Base-by-base conservation (phyloP, 345 rosid genomes). In the Eucalyptus sideroxylon region DNA sequence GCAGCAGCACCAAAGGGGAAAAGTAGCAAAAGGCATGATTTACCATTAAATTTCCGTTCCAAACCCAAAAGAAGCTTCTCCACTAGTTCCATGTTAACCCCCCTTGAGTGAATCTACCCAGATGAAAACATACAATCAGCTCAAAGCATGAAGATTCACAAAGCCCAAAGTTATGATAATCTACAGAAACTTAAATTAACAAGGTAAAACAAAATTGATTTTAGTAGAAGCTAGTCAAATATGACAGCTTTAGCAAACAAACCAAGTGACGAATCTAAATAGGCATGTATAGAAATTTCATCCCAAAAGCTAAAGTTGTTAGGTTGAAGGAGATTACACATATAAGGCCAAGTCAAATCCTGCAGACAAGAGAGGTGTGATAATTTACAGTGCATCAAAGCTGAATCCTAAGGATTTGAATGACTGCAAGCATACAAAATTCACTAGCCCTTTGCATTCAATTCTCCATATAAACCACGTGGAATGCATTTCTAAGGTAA, bases 51-150 rank as follows among this genome's bases (percentile, higher is more conserved):
- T 92, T 95, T 97, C 91, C 83, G 94, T 89, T 94, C 95, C 90
- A 95, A 88, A 93, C 97, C 98, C 92, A 93, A 51, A 50, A 97
- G 93, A 86, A 95, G 91, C 87, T 94, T 95, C 90, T 95, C 96
- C 94, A 98, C 97, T 92, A 94, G 93, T 91, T 95, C 96, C 89
- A 91, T 88, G 90, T 95, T 95, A 87, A 95, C 92, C 44, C 98
- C 97, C 93, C 93, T 96, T 88, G 98, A 95, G 91, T 96, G 97
- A 92, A 98, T 95, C 99, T 97, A 92, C 67, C 47, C 47, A 77
- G 12, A 23, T 16, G 45, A 77, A 37, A 77, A 77, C 27, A 77
- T 19, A 77, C 13, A 37, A 77, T 77, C 8, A 77, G 42, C 83
- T 77, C 45, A 77, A 37, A 37, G 83, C 83, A 37, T 23, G 27